Conservation (phyloP, 345 rosid species). For the Eucalyptus microcorys region DNA sequence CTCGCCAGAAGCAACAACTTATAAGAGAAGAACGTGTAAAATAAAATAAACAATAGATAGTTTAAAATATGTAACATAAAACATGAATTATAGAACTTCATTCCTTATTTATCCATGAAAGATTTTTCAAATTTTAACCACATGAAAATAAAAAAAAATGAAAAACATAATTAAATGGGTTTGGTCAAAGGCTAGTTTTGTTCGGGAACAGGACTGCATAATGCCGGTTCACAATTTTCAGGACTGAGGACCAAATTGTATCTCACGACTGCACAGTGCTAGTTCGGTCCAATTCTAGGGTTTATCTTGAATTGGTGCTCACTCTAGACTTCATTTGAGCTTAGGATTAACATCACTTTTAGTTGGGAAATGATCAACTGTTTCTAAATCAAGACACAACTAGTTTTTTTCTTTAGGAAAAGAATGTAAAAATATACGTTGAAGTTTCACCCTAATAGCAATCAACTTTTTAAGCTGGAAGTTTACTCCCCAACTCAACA, state of each 20-base stretch:
- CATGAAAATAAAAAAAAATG: background rate
- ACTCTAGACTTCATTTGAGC: background rate
- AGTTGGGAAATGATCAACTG: background rate
- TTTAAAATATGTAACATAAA: background rate
- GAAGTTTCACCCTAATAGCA: background rate
- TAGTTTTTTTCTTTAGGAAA: background rate
- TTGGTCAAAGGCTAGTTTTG: fast-evolving
- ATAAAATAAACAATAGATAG: background rate
- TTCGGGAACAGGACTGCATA: fast-evolving
- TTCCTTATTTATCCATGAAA: background rate
- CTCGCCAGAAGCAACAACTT: background rate
- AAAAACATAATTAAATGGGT: background rate
- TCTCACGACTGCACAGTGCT: background rate
- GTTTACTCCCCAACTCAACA: background rate
- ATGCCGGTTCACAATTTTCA: background rate
- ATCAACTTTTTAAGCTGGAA: background rate
- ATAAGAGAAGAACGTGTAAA: background rate
- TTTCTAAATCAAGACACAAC: background rate
- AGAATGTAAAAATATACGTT: background rate
- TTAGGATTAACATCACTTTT: background rate
- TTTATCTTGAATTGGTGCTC: background rate
- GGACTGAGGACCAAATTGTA: background rate
- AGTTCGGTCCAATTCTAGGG: background rate
- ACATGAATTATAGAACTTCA: background rate
- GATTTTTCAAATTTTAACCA: background rate